phyloP scores from a whole-genome alignment of 306 rosid genomes.

The Gleditsia sinensis region DNA sequence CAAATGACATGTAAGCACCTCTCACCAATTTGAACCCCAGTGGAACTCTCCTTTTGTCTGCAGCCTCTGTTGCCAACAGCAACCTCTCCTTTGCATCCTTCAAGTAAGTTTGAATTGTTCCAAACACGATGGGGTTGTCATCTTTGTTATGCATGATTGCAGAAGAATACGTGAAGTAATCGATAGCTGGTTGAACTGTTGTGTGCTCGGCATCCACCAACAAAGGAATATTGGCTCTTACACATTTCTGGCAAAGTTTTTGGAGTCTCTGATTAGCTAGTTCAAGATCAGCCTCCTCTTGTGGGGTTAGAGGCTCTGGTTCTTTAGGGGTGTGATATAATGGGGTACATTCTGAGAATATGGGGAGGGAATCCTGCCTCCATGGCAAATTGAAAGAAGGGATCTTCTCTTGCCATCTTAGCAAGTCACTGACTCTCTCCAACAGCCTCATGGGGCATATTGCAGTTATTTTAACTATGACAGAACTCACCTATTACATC shows the following conservation, averaged over 20 bases:
- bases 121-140: slow-evolving; percentile 56
- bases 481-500: slow-evolving; percentile 60
- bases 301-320: slow-evolving; percentile 58
- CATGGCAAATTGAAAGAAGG: slow-evolving; percentile 74
- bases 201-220: slow-evolving; percentile 86
- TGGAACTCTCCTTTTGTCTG: slow-evolving; percentile 64
- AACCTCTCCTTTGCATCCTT: slow-evolving; percentile 83
- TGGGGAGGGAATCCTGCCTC: slow-evolving; percentile 70
- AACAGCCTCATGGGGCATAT: slow-evolving; percentile 78
- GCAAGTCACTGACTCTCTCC: slow-evolving; percentile 66
- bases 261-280: slow-evolving; percentile 56
- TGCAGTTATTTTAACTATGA: slow-evolving; percentile 77
- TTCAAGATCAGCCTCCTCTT: slow-evolving; percentile 71
- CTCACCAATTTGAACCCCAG: slow-evolving; percentile 88
- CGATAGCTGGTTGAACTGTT: slow-evolving; percentile 83
- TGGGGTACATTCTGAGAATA: slow-evolving; percentile 68
- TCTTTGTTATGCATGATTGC: slow-evolving; percentile 62
- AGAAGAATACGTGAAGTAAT: slow-evolving; percentile 77
- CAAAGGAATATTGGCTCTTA: slow-evolving; percentile 57
- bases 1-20: slow-evolving; percentile 93
- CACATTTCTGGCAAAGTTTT: slow-evolving; percentile 58
- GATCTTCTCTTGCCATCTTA: slow-evolving; percentile 82
- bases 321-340: slow-evolving; percentile 62
- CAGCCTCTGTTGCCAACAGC: slow-evolving; percentile 45
- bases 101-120: slow-evolving; percentile 79